Evolutionary conservation across 768 basidiomycete species (phyloP).

Genomic region (Sarcomyxa edulis): DNA sequence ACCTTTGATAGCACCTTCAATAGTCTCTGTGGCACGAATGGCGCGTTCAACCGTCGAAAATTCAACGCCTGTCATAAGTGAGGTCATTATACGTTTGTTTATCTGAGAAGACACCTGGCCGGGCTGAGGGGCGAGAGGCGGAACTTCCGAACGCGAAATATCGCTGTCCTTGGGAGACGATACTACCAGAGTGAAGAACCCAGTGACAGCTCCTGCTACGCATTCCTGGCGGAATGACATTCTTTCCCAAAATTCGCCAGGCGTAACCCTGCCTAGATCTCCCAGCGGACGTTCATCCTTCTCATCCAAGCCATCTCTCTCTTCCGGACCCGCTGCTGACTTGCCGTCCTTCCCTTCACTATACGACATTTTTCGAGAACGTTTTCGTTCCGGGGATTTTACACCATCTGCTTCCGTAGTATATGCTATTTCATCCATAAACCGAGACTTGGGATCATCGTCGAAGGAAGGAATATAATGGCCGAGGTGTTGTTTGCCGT

Average conservation of each 20-base stretch:
- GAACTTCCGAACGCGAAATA: conserved; percentile 20
- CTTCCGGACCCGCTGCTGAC: neutral
- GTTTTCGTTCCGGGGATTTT: conserved; percentile 59
- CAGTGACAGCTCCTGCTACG: conserved; percentile 83
- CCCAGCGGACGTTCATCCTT: conserved; percentile 39
- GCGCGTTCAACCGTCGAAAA: conserved; percentile 67
- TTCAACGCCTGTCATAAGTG: conserved; percentile 70
- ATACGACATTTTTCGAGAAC: conserved; percentile 31
- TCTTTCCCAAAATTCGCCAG: conserved; percentile 94
- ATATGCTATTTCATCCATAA: conserved; percentile 85
- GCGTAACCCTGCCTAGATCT: conserved; percentile 52
- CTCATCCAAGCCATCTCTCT: conserved; percentile 16
- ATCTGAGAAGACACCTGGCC: conserved; percentile 65
- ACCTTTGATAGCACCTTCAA: conserved; percentile 64
- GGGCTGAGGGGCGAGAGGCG: conserved; percentile 43
- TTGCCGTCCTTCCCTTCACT: conserved; percentile 16
- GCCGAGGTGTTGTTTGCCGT: conserved; percentile 46
- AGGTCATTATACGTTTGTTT: conserved; percentile 63
- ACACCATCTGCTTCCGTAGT: conserved; percentile 56
- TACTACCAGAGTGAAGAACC: conserved; percentile 77
- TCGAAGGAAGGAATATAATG: conserved; percentile 85
- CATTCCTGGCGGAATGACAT: conserved; percentile 98
- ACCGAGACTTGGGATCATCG: conserved; percentile 96
- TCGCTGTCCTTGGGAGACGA: conserved; percentile 13
- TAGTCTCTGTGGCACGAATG: conserved; percentile 61